Base-by-base conservation (phyloP, 2,329 filamentous ascomycete species). In the Lomentospora prolificans region DNA sequence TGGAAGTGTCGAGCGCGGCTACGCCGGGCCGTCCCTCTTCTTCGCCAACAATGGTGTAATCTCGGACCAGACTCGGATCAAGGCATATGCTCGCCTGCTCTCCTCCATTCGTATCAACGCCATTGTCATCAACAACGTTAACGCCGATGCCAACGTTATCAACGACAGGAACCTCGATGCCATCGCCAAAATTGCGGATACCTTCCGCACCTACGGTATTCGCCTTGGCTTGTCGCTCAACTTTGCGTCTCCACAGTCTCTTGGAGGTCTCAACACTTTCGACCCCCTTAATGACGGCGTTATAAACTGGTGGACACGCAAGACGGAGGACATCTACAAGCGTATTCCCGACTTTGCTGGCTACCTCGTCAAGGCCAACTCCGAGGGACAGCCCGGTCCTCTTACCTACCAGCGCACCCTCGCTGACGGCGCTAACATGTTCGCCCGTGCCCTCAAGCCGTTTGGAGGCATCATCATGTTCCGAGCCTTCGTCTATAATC, bases 81-180 rank as follows among this genome's bases (percentile, higher is more conserved):
- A 73, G 4, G 72, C 85, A 60, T 87, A 87, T 60, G 85, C 81
- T 1, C 82, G 85, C 1, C 72, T 89, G 2, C 69, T 88, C 10
- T 78, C 85, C 2, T 88, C 85, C 0, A 76, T 87, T 28, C 71
- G 82, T 12, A 69, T 89, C 61, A 89, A 89, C 60, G 85, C 75
- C 0, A 73, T 86, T 7, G 69, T 88, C 3, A 74, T 87, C 62
- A 89, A 88, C 70, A 89, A 89, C 57, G 85, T 88, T 62, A 89
- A 89, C 61, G 84, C 85, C 3, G 82, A 88, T 61, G 72, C 77
- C 2, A 73, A 72, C 0, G 69, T 85, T 0, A 69, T 88, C 8
- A 81, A 67, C 4, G 62, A 73, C 1, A 65, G 68, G 12, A 87
- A 87, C 60, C 73, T 87, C 55, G 74, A 79, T 12, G 85, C 85